Conservation (phyloP, 73 alveolate species). For the Effrenium voratum region DNA sequence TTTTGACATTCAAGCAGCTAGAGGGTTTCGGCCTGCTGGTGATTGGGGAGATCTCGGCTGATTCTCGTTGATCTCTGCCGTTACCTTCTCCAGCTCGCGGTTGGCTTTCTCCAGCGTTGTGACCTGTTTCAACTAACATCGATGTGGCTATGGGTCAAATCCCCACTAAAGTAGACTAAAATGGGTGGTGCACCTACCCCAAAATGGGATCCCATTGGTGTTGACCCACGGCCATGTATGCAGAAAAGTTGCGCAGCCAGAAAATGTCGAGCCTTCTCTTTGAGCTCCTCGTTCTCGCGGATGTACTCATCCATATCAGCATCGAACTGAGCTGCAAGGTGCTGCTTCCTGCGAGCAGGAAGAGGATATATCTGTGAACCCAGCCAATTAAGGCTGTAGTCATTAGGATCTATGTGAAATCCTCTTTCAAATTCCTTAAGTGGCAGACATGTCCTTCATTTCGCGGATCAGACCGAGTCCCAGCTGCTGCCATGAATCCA, state of each 20-base stretch:
- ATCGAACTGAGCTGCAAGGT: slow-evolving; percentile 55
- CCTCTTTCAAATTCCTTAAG: too few species aligned
- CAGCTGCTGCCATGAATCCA: too few species aligned
- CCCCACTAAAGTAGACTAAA: background rate
- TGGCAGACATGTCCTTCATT: too few species aligned
- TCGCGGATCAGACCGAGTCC: too few species aligned
- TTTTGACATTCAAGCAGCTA: background rate
- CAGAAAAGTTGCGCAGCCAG: background rate
- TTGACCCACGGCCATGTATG: background rate
- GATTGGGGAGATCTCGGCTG: background rate
- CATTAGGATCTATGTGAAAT: too few species aligned
- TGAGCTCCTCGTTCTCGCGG: slow-evolving; percentile 40
- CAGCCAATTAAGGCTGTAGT: too few species aligned
- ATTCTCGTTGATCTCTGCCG: slow-evolving; percentile 23
- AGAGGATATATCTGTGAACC: too few species aligned
- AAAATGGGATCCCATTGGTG: background rate
- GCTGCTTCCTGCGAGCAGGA: slow-evolving; percentile 32
- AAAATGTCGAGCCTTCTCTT: background rate
- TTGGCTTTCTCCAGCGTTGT: background rate
- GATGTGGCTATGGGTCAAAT: background rate
- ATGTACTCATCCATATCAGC: slow-evolving; percentile 41
- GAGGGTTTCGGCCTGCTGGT: background rate
- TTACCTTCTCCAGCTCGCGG: slow-evolving; percentile 1
- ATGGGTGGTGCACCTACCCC: background rate
- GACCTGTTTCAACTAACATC: background rate